Conservation (phyloP, 768 basidiomycete species). For the Lepiota brunneoincarnata region DNA sequence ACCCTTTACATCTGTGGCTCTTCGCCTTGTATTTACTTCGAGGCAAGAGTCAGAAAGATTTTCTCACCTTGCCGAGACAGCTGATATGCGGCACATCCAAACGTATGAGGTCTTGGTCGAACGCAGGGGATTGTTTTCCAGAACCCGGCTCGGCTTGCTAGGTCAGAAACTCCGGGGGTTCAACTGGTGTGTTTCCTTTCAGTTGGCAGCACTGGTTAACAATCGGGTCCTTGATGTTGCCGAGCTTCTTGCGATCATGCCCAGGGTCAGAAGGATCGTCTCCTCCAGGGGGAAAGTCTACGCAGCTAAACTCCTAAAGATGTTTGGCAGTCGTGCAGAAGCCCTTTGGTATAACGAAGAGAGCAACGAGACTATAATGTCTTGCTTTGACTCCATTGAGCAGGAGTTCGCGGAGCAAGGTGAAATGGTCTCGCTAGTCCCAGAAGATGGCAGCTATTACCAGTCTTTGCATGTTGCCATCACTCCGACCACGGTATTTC, state of each 20-base stretch:
- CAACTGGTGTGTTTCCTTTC: slow-evolving; percentile 56
- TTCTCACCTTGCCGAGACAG: slow-evolving; percentile 32
- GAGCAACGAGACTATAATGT: slow-evolving; percentile 23
- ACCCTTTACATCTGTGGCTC: slow-evolving; percentile 49
- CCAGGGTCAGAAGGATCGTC: slow-evolving; percentile 28
- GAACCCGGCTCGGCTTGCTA: slow-evolving; percentile 26
- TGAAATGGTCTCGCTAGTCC: slow-evolving; percentile 21
- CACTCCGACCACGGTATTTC: slow-evolving; percentile 13
- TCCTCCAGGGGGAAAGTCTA: slow-evolving; percentile 29
- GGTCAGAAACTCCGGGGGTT: slow-evolving; percentile 30
- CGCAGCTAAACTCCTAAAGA: slow-evolving; percentile 38
- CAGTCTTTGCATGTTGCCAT: slow-evolving; percentile 26
- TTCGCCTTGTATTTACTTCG: slow-evolving; percentile 47
- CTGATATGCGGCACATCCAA: slow-evolving; percentile 33
- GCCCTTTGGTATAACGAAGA: slow-evolving; percentile 25
- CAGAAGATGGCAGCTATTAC: slow-evolving; percentile 31
- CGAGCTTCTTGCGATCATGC: slow-evolving; percentile 47
- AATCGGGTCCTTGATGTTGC: slow-evolving; percentile 42
- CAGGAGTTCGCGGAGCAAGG: slow-evolving; percentile 23
- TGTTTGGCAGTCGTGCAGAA: slow-evolving; percentile 26
- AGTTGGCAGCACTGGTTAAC: slow-evolving; percentile 46
- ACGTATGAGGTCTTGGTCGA: slow-evolving; percentile 38
- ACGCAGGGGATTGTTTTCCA: slow-evolving; percentile 43
- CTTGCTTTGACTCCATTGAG: slow-evolving; percentile 28
- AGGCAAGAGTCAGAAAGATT: slow-evolving; percentile 34